These are phyloP conservation scores for Globisporangium orthogonon DNA, from an alignment of 352 stramenopile genomes.

Conservation along the genomic window DNA sequence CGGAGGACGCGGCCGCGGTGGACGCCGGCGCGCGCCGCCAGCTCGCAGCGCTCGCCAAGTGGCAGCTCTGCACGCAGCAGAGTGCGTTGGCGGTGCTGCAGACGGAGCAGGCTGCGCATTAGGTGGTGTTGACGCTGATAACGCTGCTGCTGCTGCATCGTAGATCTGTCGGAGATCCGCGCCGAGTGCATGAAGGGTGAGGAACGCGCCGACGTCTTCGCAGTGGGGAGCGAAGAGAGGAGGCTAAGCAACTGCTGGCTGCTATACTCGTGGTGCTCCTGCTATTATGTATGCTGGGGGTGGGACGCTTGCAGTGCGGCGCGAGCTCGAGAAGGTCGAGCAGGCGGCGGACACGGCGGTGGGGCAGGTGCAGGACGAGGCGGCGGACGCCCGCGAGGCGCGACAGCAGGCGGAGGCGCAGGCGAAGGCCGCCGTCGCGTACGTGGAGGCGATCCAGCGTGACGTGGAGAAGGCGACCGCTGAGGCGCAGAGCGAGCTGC, in stretches of 20 bases:
- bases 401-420: slow-evolving; percentile 9
- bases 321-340: slow-evolving; percentile 36
- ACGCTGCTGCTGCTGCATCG: neutral
- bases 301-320: slow-evolving; percentile 18
- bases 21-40: slow-evolving; percentile 16
- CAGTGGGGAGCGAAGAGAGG: neutral
- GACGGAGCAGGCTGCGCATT: neutral
- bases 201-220: neutral
- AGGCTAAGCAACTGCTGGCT: neutral
- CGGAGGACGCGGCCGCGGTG: neutral
- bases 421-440: neutral
- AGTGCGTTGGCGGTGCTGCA: slow-evolving; percentile 13
- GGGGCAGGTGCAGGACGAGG: slow-evolving; percentile 24
- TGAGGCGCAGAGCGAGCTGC: slow-evolving; percentile 7
- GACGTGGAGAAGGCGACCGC: slow-evolving; percentile 1
- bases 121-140: neutral
- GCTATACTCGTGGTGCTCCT: neutral
- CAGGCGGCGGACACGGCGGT: slow-evolving; percentile 26
- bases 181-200: slow-evolving; percentile 26
- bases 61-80: slow-evolving; percentile 24
- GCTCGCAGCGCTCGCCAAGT: slow-evolving; percentile 21
- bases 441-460: neutral
- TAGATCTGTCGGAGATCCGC: slow-evolving; percentile 24
- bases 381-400: slow-evolving; percentile 10
- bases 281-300: no score